phyloP scores from a whole-genome alignment of 768 basidiomycete genomes.

The Phallus indusiatus region DNA sequence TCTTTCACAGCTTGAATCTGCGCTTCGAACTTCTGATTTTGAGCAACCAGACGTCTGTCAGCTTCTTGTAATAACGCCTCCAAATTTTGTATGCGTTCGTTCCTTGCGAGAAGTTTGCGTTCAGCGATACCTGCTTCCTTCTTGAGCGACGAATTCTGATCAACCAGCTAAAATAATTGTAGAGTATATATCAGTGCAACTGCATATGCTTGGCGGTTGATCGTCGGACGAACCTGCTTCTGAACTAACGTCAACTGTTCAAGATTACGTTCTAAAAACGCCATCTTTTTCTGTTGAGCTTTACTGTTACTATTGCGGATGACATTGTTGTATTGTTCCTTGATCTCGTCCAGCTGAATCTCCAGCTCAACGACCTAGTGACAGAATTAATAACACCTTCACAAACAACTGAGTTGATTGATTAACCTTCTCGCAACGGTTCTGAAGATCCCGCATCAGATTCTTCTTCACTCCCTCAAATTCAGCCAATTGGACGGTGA shows the following conservation, averaged over 20 bases:
- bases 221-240: slow-evolving; percentile 64
- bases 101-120: slow-evolving; percentile 89
- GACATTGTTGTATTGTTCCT: slow-evolving; percentile 98
- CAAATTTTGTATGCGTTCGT: slow-evolving; percentile 95
- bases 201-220: neutral
- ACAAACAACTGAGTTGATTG: neutral
- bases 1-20: slow-evolving; percentile 90
- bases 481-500: slow-evolving; percentile 96
- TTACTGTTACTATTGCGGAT: slow-evolving; percentile 97
- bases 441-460: slow-evolving; percentile 96
- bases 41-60: slow-evolving; percentile 81
- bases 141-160: slow-evolving; percentile 95
- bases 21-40: slow-evolving; percentile 93
- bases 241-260: slow-evolving; percentile 93
- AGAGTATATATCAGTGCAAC: neutral
- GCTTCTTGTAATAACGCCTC: slow-evolving; percentile 90
- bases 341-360: slow-evolving; percentile 96
- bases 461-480: slow-evolving; percentile 99
- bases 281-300: slow-evolving; percentile 99
- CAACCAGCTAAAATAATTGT: slow-evolving; percentile 65
- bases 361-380: slow-evolving; percentile 95
- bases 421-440: slow-evolving; percentile 95
- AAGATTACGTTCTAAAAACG: slow-evolving; percentile 92
- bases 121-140: slow-evolving; percentile 97
- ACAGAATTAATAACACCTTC: slow-evolving; percentile 7